These are phyloP conservation scores for Rhizopus arrhizus DNA, from an alignment of 371 early-diverging fungal genomes.

Conservation along the genomic window DNA sequence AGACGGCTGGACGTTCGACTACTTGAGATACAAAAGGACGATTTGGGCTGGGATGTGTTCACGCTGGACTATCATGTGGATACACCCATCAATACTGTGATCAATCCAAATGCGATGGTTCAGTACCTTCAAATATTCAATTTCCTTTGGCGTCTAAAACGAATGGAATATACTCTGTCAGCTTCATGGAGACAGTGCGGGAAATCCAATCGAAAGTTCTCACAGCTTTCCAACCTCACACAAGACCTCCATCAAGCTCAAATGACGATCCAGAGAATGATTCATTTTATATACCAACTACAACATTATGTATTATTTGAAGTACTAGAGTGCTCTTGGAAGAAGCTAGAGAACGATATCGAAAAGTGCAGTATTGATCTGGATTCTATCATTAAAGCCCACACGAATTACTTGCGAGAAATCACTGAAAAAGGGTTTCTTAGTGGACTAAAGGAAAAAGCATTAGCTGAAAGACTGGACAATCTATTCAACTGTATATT, in stretches of 20 bases:
- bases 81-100: constrained; percentile 84
- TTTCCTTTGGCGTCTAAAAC: constrained; percentile 89
- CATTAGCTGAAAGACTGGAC: constrained; percentile 35
- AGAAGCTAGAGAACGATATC: constrained; percentile 67
- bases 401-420: constrained; percentile 62
- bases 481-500: constrained; percentile 46
- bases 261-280: constrained; percentile 81
- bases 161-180: constrained; percentile 80
- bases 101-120: constrained; percentile 74
- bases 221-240: constrained; percentile 38
- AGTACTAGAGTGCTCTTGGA: constrained; percentile 91
- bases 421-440: constrained; percentile 69
- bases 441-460: constrained; percentile 39
- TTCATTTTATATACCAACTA: constrained; percentile 90
- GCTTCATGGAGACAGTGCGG: constrained; percentile 80
- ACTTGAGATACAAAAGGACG: constrained; percentile 68
- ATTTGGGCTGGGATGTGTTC: constrained; percentile 93
- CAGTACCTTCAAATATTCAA: constrained; percentile 82
- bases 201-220: constrained; percentile 61
- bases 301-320: constrained; percentile 88
- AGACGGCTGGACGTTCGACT: constrained; percentile 79
- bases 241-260: constrained; percentile 67
- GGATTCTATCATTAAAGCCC: constrained; percentile 74
- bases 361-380: constrained; percentile 66
- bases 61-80: constrained; percentile 83